These are phyloP conservation scores for Irpex sp. DNA, from an alignment of 1,284 basidiomycete genomes.

Conservation along the genomic window DNA sequence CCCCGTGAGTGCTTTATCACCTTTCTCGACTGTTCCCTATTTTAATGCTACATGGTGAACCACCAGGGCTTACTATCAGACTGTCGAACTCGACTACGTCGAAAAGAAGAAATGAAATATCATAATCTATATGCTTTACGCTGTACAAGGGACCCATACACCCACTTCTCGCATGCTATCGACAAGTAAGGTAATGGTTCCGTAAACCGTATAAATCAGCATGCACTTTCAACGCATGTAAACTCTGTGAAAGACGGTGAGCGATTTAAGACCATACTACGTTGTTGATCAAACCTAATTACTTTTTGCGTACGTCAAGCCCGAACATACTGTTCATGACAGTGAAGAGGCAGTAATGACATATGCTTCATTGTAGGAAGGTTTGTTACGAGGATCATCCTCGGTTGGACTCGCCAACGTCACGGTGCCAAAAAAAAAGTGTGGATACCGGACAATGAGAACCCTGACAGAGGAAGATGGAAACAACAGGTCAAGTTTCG, in stretches of 20 bases:
- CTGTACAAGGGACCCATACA: background rate
- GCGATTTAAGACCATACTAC: no score
- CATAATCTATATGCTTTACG: background rate
- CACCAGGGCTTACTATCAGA: slow-evolving; percentile 1
- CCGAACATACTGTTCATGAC: no score
- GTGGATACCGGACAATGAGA: background rate
- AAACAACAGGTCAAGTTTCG: background rate
- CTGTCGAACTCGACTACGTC: background rate
- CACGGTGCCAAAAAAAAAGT: background rate
- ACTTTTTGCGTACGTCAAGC: no score
- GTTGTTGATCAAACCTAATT: no score
- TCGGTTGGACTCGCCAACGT: background rate
- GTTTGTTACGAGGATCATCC: background rate
- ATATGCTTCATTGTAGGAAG: background rate
- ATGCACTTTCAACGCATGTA: background rate
- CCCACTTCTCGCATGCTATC: background rate
- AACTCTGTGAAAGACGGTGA: background rate
- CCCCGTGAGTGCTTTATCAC: background rate
- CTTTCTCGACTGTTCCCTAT: background rate
- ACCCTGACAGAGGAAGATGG: background rate
- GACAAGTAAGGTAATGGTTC: background rate
- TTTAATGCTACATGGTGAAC: background rate
- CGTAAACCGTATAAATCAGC: background rate
- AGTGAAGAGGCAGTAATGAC: no score
- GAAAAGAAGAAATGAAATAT: background rate